phyloP scores from a whole-genome alignment of 2,329 filamentous ascomycete genomes.

The Macrophomina tecta region DNA sequence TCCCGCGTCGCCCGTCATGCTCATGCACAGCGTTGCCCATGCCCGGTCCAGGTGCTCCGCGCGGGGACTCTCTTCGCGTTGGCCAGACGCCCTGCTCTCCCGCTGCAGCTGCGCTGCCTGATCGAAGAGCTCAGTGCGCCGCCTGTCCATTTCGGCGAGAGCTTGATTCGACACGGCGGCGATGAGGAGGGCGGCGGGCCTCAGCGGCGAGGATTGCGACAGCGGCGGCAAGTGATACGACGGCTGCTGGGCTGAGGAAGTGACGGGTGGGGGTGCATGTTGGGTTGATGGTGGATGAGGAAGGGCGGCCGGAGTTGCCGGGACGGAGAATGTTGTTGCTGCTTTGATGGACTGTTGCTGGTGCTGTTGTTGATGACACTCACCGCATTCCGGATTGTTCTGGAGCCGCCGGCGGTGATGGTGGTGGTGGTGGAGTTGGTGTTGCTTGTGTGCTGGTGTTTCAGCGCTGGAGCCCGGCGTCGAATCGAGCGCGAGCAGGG shows the following conservation, averaged over 20 bases:
- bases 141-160: not conserved
- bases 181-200: not conserved
- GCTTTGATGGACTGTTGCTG: too few species aligned
- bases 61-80: not conserved
- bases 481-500: not conserved
- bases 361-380: not conserved
- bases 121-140: not conserved
- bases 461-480: not conserved
- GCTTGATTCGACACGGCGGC: too few species aligned
- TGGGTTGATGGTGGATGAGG: not conserved
- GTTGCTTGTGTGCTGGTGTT: not conserved
- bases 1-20: not conserved
- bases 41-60: conserved; percentile 2
- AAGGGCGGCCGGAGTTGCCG: not conserved
- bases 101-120: not conserved
- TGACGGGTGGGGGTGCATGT: not conserved
- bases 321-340: not conserved
- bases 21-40: not conserved
- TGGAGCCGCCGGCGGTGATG: not conserved
- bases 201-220: not conserved
- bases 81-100: not conserved
- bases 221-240: not conserved
- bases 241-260: not conserved
- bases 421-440: too few species aligned
- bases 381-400: not conserved